phyloP scores from a whole-genome alignment of 352 stramenopile genomes.

The Globisporangium alternatum region DNA sequence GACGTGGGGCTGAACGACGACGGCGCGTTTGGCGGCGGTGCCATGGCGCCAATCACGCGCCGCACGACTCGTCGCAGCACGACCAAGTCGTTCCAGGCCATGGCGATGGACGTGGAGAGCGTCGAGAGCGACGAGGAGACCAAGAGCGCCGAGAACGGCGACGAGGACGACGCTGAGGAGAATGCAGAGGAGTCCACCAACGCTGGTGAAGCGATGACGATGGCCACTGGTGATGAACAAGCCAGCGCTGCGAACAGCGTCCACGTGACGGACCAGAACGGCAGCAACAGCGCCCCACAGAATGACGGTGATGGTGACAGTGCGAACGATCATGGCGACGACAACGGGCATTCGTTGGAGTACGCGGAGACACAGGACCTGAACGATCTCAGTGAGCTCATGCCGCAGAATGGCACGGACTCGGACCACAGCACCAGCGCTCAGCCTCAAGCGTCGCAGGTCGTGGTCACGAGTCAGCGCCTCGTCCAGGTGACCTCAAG shows the following conservation, averaged over 20 bases:
- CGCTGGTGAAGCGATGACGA: not conserved
- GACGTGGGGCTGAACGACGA: slow-evolving; percentile 22
- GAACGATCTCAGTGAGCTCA: slow-evolving; percentile 10
- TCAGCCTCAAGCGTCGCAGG: not conserved
- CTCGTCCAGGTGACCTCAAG: not conserved
- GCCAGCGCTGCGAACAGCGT: not conserved
- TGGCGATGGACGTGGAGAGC: slow-evolving; percentile 16
- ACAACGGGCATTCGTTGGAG: not conserved
- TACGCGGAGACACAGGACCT: slow-evolving; percentile 4
- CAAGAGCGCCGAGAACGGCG: slow-evolving; percentile 7
- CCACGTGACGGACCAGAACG: not conserved
- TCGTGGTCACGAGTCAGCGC: not conserved
- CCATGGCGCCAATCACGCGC: slow-evolving; percentile 21
- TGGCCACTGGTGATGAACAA: not conserved
- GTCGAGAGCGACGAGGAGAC: slow-evolving; percentile 30
- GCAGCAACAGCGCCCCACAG: not conserved
- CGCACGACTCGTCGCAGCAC: slow-evolving; percentile 30
- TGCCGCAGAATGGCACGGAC: slow-evolving; percentile 8
- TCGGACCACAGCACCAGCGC: not conserved
- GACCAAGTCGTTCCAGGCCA: slow-evolving; percentile 24
- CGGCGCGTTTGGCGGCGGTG: not conserved
- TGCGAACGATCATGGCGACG: not conserved
- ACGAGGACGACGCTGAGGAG: not conserved
- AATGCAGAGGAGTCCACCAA: not conserved
- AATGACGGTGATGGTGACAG: not conserved